Evolutionary conservation across 257 asterid genomes (phyloP).

Genomic region (Verbena officinalis): DNA sequence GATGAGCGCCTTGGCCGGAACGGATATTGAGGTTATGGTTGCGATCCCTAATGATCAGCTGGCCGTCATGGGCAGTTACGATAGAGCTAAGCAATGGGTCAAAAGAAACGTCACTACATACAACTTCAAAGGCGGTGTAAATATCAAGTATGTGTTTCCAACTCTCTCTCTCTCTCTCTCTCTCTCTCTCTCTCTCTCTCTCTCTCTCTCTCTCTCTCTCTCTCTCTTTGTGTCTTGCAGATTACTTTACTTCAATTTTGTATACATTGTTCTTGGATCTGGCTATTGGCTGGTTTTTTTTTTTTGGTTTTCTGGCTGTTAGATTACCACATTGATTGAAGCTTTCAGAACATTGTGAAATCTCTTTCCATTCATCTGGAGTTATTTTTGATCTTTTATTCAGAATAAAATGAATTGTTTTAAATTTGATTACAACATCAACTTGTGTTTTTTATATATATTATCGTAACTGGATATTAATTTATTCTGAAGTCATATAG

Average conservation of each 20-base stretch:
- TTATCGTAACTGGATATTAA: not conserved
- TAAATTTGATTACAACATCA: not conserved
- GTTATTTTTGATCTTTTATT: not conserved
- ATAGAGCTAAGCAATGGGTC: constrained; percentile 74
- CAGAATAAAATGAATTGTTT: not conserved
- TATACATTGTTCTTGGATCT: not conserved
- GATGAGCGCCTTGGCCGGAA: constrained; percentile 68
- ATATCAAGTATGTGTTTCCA: constrained; percentile 47
- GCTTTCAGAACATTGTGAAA: not conserved
- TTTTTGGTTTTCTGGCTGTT: not conserved
- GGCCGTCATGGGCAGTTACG: constrained; percentile 50
- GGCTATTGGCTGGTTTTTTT: not conserved
- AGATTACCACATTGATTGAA: not conserved
- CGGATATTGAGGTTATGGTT: constrained; percentile 72
- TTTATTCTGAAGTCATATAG: not conserved
- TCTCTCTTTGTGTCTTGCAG: too few species aligned
- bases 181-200: too few species aligned
- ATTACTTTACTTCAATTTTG: not conserved
- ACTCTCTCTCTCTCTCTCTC: not conserved
- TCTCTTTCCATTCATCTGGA: not conserved
- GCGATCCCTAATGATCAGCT: constrained; percentile 84
- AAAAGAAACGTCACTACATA: constrained; percentile 60
- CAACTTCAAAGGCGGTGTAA: constrained; percentile 71
- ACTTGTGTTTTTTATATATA: not conserved
- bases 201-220: too few species aligned